These are phyloP conservation scores for Boletus sp. DNA, from an alignment of 1,284 basidiomycete genomes.

Conservation along the genomic window DNA sequence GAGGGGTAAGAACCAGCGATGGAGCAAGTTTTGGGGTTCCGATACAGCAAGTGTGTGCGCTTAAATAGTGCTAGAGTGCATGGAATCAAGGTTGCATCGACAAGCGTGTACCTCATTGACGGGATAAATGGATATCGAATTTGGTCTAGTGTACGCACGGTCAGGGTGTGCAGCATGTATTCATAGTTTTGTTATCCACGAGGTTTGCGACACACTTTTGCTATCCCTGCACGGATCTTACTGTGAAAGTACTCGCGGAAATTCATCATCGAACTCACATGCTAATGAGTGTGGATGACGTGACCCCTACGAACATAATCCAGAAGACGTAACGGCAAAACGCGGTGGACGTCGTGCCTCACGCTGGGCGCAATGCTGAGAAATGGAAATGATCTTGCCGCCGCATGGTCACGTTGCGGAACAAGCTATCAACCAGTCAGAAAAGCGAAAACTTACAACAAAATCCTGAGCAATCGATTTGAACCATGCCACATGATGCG, in stretches of 20 bases:
- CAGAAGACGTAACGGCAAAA: background rate
- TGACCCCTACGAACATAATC: background rate
- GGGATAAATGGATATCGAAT: background rate
- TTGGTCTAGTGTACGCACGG: background rate
- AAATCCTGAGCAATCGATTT: too few relatives aligned
- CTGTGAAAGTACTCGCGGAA: background rate
- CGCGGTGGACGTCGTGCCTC: background rate
- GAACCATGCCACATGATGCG: background rate
- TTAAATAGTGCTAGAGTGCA: slow-evolving; percentile 7
- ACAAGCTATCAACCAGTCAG: background rate
- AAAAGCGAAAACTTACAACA: background rate
- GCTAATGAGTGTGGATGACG: background rate
- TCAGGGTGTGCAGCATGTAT: slow-evolving; percentile 5
- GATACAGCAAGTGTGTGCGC: background rate
- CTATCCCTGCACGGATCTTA: background rate
- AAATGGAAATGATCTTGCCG: background rate
- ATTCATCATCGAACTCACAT: background rate
- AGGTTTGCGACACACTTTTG: background rate
- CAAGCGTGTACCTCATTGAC: background rate
- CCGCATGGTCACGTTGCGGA: slow-evolving; percentile 10
- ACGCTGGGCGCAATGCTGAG: background rate
- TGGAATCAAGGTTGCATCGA: background rate
- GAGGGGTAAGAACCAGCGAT: background rate
- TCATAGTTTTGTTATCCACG: slow-evolving; percentile 6
- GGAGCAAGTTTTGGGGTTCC: background rate